Evolutionary conservation across 306 rosid species (phyloP).

Genomic region (Casuarina equisetifolia): DNA sequence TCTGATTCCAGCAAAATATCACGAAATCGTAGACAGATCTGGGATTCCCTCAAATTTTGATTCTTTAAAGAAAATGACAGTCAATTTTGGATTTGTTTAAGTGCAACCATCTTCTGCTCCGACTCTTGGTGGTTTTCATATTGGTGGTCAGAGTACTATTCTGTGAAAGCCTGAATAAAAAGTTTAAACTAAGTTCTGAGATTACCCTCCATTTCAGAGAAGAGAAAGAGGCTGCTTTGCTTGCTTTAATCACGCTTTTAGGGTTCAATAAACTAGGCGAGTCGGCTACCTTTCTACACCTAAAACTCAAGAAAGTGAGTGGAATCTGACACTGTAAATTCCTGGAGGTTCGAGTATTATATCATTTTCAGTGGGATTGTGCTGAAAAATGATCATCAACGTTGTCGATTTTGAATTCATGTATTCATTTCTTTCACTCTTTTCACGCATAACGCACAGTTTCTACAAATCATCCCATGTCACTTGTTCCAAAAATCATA

Average conservation of each 20-base stretch:
- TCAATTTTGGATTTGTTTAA: constrained; percentile 40
- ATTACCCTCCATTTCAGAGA: constrained; percentile 25
- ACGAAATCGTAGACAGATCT: constrained; percentile 41
- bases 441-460: constrained; percentile 34
- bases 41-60: constrained; percentile 33
- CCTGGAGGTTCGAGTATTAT: constrained; percentile 18
- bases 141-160: constrained; percentile 20
- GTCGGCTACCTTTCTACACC: constrained; percentile 34
- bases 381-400: constrained; percentile 16
- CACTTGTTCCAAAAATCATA: no score
- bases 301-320: constrained; percentile 38
- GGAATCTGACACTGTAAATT: constrained; percentile 44
- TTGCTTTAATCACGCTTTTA: constrained; percentile 57
- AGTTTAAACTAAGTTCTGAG: constrained; percentile 16
- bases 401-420: neutral
- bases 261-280: constrained; percentile 29
- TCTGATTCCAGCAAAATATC: constrained; percentile 42
- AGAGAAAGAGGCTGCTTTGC: constrained; percentile 38
- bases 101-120: constrained; percentile 23
- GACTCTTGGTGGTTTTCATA: neutral
- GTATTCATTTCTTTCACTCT: constrained; percentile 23
- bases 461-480: neutral
- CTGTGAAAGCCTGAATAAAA: constrained; percentile 7
- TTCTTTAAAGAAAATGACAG: constrained; percentile 48
- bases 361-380: constrained; percentile 17